phyloP scores from a whole-genome alignment of 306 rosid species.

The Cucumis cinereus region DNA sequence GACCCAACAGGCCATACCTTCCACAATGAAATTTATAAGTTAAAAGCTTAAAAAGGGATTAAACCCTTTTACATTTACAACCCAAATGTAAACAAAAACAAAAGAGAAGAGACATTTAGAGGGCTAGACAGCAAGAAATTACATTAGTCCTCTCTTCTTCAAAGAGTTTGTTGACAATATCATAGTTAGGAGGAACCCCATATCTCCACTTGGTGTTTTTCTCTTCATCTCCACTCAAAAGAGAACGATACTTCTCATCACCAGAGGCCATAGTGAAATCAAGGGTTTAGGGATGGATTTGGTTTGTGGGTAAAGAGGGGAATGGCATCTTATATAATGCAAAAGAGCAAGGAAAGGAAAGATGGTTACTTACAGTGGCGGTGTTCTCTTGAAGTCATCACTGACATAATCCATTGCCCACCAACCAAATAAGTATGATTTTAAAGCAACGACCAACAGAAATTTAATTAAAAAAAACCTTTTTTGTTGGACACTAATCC shows the following conservation, averaged over 20 bases:
- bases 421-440: no score
- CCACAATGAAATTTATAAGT: neutral
- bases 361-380: neutral
- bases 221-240: conserved; percentile 31
- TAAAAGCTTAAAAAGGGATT: neutral
- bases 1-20: conserved; percentile 60
- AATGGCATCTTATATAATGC: neutral
- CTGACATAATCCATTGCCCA: neutral
- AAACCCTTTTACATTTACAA: neutral
- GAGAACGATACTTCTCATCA: conserved; percentile 32
- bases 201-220: conserved; percentile 42
- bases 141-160: conserved; percentile 51
- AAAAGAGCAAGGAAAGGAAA: neutral
- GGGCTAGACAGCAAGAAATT: neutral
- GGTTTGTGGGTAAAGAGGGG: neutral
- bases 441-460: no score
- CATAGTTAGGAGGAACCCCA: conserved; percentile 41
- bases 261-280: neutral
- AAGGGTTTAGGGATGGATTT: neutral
- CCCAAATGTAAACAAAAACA: neutral
- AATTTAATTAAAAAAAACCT: no score
- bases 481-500: no score
- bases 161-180: conserved; percentile 38
- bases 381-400: neutral
- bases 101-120: neutral